Percentiles rank a stretch among this genome's conserved stretches.
These are phyloP conservation scores for Arthrobotrys megalospora DNA, from an alignment of 2,329 filamentous ascomycete species.

Conservation along the genomic window DNA sequence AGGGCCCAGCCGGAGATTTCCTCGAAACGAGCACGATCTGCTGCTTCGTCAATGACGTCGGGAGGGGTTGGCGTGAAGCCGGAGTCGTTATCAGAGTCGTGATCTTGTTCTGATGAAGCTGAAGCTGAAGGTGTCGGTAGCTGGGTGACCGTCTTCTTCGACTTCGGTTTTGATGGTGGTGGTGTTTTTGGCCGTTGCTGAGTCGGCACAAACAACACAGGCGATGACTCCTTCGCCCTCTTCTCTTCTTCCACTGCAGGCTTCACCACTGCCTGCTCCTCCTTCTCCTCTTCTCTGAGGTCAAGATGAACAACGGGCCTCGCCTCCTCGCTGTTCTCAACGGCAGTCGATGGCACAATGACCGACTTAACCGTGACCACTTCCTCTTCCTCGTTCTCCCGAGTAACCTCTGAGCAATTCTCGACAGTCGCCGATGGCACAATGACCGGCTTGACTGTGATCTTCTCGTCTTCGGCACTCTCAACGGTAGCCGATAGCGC, in stretches of 20 bases:
- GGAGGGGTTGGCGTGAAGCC: slow-evolving; percentile 8
- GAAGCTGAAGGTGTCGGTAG: slow-evolving; percentile 15
- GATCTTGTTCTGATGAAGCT: not conserved
- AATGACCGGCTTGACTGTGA: not conserved
- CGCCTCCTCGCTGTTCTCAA: not conserved
- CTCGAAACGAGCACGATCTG: not conserved
- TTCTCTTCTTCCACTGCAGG: not conserved
- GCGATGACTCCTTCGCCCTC: not conserved
- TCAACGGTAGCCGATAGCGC: not conserved
- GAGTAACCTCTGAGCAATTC: no score
- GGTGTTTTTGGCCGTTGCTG: no score
- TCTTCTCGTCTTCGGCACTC: not conserved
- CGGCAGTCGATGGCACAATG: slow-evolving; percentile 5
- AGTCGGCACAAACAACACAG: no score
- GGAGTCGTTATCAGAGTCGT: slow-evolving; percentile 21
- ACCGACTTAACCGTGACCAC: not conserved
- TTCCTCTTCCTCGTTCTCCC: not conserved
- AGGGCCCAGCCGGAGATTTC: slow-evolving; percentile 9
- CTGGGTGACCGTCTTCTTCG: not conserved
- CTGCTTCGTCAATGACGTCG: slow-evolving; percentile 3
- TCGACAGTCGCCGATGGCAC: slow-evolving; percentile 4
- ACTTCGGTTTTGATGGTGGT: no score
- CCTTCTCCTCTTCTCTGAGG: not conserved
- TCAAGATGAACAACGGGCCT: not conserved
- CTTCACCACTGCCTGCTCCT: not conserved